Evolutionary conservation across 164 flowering plant genomes (phyloP).

Genomic region (grape (Vitis vinifera)): ASM3070453v1 NC_081817.1:4083001-4083500

Average conservation of each 20-base stretch:
- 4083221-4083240: slow-evolving; percentile 8
- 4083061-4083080: slow-evolving; percentile 2
- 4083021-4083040: no score
- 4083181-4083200: slow-evolving; percentile 17
- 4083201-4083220: slow-evolving; percentile 6
- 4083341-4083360: slow-evolving; percentile 8
- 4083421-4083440: neutral
- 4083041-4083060: no score
- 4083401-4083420: slow-evolving; percentile 4
- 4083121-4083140: slow-evolving; percentile 24
- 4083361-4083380: slow-evolving; percentile 16
- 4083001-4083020: no score
- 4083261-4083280: slow-evolving; percentile 4
- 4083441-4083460: slow-evolving; percentile 1
- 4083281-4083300: neutral
- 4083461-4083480: slow-evolving; percentile 8
- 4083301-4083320: slow-evolving; percentile 10
- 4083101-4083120: slow-evolving; percentile 21
- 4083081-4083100: slow-evolving; percentile 6
- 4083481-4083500: slow-evolving; percentile 7
- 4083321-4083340: slow-evolving; percentile 3
- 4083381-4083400: slow-evolving; percentile 5
- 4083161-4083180: slow-evolving; percentile 12
- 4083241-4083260: slow-evolving; percentile 8
- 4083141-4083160: slow-evolving; percentile 16